Percentiles rank a stretch among this genome's conserved stretches.
Conservation (phyloP, 2,329 filamentous ascomycete species). For the Thelonectria rubi region DNA sequence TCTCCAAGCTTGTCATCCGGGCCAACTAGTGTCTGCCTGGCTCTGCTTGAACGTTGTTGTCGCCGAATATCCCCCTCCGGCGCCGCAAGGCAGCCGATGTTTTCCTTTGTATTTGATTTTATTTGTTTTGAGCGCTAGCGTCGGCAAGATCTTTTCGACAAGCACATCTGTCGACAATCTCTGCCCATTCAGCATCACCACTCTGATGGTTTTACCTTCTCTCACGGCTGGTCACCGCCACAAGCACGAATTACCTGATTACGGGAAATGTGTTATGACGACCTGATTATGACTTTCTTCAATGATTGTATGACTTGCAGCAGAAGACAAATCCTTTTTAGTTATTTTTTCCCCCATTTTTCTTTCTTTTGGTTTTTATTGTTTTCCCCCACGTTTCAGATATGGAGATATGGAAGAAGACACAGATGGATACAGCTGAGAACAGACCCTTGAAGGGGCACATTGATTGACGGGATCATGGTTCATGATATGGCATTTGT, state of each 20-base stretch:
- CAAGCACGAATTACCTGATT: conserved; percentile 45
- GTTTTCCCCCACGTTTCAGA: background rate
- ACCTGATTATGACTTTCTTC: conserved; percentile 52
- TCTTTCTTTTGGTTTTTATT: conserved; percentile 38
- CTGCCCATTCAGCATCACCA: conserved; percentile 38
- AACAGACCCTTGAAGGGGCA: conserved; percentile 36
- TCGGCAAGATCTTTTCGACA: conserved; percentile 50
- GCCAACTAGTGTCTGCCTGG: conserved; percentile 70
- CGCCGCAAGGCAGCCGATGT: conserved; percentile 20
- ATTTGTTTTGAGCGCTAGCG: conserved; percentile 54
- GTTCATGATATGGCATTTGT: conserved; percentile 45
- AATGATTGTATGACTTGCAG: conserved; percentile 55
- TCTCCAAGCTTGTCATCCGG: conserved; percentile 95
- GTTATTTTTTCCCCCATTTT: conserved; percentile 42
- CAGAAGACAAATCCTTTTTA: conserved; percentile 49
- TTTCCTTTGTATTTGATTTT: conserved; percentile 44
- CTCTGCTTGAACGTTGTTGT: conserved; percentile 34
- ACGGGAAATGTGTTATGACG: conserved; percentile 48
- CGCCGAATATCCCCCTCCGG: conserved; percentile 23
- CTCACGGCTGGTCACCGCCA: conserved; percentile 47
- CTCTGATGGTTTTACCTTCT: conserved; percentile 44
- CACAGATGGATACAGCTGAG: conserved; percentile 36
- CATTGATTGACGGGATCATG: conserved; percentile 43
- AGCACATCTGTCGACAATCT: conserved; percentile 43
- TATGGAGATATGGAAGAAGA: conserved; percentile 20